Base-by-base conservation (phyloP, 257 asterid species). In the Solanum pinnatisectum region DNA sequence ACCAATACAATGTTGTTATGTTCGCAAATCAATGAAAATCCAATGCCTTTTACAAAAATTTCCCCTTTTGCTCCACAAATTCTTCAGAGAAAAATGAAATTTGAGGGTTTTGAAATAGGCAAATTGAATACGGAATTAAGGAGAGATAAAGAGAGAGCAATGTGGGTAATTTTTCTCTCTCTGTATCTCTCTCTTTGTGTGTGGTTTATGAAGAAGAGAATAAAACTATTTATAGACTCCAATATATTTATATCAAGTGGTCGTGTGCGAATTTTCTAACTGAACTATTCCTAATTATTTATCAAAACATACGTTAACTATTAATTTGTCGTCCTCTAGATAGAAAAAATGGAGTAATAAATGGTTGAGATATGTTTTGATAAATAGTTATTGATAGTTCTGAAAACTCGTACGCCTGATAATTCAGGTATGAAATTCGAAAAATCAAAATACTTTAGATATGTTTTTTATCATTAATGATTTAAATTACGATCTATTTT, bases 131-230 rank as follows among this genome's bases (percentile, higher is more conserved):
- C 4, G 35, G 46, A 76, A 76, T 22, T 37, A 12, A 10, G 30
- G 67, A 79, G 85, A 46, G 85, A 46, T 3, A 81, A 18, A 81
- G 27, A 78, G 65, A 82, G 44, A 82, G 70, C 85, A 49, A 82
- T 49, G 85, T 82, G 70, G 85, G 40, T 82, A 82, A 49, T 16
- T 46, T 33, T 30, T 46, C 42, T 46, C 65, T 27, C 63, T 40
- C 56, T 36, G 0, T 74, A 10, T 22, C 37, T 79, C 39, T 81
- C 37, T 78, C 40, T 46, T 8, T 46, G 2, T 46, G 70, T 46
- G 85, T 46, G 20, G 85, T 18, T 81, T 30, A 46, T 20, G 85
- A 32, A 30, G 68, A 5, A 46, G 30, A 81, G 27, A 46, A 81
- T 49, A 18, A 10, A 81, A 46, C 42, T 81, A 81, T 81, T 46